These are phyloP conservation scores for Leccinum ochraceum DNA, from an alignment of 768 basidiomycete species.

Conservation along the genomic window DNA sequence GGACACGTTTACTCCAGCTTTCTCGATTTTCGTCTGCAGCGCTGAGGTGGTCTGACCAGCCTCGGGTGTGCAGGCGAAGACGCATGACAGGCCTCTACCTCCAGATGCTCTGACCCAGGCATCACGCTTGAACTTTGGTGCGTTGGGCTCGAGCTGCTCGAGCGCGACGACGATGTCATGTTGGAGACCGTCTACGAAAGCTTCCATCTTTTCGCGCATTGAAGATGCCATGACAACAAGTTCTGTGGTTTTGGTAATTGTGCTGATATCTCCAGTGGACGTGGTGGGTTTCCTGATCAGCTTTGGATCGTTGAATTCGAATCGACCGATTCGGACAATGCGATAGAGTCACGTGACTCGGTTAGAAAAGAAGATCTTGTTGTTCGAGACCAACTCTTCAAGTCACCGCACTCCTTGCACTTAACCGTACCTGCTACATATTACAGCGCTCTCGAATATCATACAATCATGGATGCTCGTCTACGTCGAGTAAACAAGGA, in stretches of 20 bases:
- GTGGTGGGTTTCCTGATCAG: not conserved
- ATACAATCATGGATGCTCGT: constrained; percentile 74
- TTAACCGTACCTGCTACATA: not conserved
- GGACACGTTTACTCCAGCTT: constrained; percentile 94
- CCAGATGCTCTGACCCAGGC: constrained; percentile 69
- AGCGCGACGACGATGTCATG: constrained; percentile 73
- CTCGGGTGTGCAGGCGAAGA: constrained; percentile 57
- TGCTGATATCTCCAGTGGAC: too few species aligned
- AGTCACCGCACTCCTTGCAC: not conserved
- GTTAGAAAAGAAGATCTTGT: constrained; percentile 1
- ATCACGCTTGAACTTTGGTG: constrained; percentile 78
- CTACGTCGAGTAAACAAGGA: constrained; percentile 93
- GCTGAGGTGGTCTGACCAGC: constrained; percentile 35
- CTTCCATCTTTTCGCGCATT: constrained; percentile 80
- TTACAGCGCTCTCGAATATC: not conserved
- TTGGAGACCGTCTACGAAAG: constrained; percentile 77
- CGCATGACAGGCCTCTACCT: constrained; percentile 79
- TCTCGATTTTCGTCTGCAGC: constrained; percentile 70
- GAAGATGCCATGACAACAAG: constrained; percentile 20
- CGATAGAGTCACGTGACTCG: constrained; percentile 29
- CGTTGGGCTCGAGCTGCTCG: constrained; percentile 74
- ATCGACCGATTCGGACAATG: not conserved
- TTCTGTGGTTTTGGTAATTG: too few species aligned
- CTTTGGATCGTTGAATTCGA: not conserved
- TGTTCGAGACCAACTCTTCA: not conserved